Conservation (phyloP, 2,329 filamentous ascomycete species). For the Epichloe baconii region DNA sequence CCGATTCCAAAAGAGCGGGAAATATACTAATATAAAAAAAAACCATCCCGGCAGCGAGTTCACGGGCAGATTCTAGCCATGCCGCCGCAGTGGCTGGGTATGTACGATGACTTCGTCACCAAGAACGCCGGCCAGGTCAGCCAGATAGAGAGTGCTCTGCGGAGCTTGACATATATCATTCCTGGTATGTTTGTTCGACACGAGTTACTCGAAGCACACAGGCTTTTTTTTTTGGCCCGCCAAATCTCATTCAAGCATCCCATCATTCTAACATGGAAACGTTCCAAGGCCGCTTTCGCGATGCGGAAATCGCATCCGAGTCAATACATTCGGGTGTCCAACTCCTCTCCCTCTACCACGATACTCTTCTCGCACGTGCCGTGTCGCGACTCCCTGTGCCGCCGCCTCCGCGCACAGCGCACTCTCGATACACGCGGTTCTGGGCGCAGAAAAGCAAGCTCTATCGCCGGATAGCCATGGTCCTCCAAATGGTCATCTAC, state of each 20-base stretch:
- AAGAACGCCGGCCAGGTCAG: constrained; percentile 90
- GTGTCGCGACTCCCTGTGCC: constrained; percentile 47
- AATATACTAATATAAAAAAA: too few species aligned
- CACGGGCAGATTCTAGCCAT: constrained; percentile 3
- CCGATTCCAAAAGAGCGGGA: too few species aligned
- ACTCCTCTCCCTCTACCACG: constrained; percentile 85
- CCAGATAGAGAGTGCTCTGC: constrained; percentile 85
- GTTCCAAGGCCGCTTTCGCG: constrained; percentile 58
- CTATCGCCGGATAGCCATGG: constrained; percentile 69
- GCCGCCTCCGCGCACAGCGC: constrained; percentile 41
- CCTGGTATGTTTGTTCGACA: constrained; percentile 42
- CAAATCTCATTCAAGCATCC: neutral
- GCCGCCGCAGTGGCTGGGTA: constrained; percentile 52
- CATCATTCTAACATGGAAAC: neutral
- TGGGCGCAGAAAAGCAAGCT: constrained; percentile 51
- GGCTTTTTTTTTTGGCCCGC: neutral
- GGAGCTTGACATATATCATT: constrained; percentile 91
- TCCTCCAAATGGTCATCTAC: constrained; percentile 84
- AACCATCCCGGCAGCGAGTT: neutral
- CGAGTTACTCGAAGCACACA: too few species aligned
- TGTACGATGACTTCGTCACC: constrained; percentile 83
- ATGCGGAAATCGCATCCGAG: constrained; percentile 91
- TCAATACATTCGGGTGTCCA: constrained; percentile 81
- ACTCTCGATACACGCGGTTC: constrained; percentile 54
- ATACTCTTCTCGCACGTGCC: constrained; percentile 60